phyloP scores from a whole-genome alignment of 371 early-diverging fungal genomes.

The Chytridium lagenaria region DNA sequence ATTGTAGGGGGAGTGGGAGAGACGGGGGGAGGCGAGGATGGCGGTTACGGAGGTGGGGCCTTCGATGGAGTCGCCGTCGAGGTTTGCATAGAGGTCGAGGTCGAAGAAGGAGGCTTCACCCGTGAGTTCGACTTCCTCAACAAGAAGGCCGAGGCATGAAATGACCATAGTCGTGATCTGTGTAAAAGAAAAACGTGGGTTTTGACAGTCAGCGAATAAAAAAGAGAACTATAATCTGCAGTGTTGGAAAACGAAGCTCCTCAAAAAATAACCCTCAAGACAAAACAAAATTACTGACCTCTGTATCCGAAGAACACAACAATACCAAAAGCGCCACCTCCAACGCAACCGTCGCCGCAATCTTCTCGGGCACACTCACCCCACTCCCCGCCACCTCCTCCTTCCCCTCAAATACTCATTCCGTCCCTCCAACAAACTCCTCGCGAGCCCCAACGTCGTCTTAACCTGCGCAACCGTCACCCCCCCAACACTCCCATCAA shows the following conservation, averaged over 20 bases:
- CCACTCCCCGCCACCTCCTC: conserved; percentile 58
- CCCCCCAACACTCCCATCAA: background rate
- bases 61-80: conserved; percentile 10
- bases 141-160: conserved; percentile 43
- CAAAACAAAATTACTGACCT: conserved; percentile 66
- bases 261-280: conserved; percentile 67
- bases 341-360: conserved; percentile 73
- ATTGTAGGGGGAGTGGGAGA: background rate
- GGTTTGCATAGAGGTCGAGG: conserved; percentile 6
- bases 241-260: conserved; percentile 61
- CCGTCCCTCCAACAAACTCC: conserved; percentile 65
- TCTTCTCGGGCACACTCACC: conserved; percentile 65
- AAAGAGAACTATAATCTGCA: no score
- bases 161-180: conserved; percentile 26
- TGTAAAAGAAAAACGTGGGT: no score
- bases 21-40: background rate
- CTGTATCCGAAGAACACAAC: conserved; percentile 77
- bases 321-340: conserved; percentile 80
- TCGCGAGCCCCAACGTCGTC: conserved; percentile 62
- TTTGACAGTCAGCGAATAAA: no score
- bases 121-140: conserved; percentile 58
- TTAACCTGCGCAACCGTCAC: conserved; percentile 27
- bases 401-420: conserved; percentile 62
- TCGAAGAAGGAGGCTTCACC: conserved; percentile 29
- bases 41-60: background rate